A percentile compares a stretch with the other conserved stretches of the same genome.
These are phyloP conservation scores for Xylariaceae sp. DNA, from an alignment of 2,329 filamentous ascomycete species.

Conservation along the genomic window DNA sequence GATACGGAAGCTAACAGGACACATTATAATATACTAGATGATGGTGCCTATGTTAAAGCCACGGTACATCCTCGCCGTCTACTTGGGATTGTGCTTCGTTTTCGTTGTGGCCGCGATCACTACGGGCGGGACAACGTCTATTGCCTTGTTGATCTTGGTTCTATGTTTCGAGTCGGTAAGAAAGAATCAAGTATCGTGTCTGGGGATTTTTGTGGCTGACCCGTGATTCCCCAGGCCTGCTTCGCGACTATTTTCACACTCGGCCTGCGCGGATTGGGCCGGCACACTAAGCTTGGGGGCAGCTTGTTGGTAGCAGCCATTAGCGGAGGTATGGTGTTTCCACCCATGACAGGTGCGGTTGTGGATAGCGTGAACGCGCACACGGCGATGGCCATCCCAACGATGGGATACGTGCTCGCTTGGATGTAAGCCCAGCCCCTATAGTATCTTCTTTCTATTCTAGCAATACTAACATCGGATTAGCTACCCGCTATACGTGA, in stretches of 20 bases:
- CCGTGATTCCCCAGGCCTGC: constrained; percentile 41
- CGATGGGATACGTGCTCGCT: constrained; percentile 51
- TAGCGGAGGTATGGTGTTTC: constrained; percentile 58
- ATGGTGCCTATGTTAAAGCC: constrained; percentile 54
- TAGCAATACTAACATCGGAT: background rate
- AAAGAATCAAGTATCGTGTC: background rate
- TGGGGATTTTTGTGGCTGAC: background rate
- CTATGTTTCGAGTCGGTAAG: constrained; percentile 55
- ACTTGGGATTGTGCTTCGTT: constrained; percentile 55
- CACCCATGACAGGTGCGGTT: constrained; percentile 54
- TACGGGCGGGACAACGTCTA: constrained; percentile 52
- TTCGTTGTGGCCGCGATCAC: constrained; percentile 58
- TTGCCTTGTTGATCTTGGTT: constrained; percentile 58
- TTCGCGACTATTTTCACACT: constrained; percentile 64
- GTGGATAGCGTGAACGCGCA: constrained; percentile 46
- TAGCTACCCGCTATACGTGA: constrained; percentile 38
- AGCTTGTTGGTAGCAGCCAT: constrained; percentile 59
- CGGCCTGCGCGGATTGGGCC: constrained; percentile 58
- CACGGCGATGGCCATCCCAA: constrained; percentile 49
- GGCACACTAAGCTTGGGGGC: constrained; percentile 57
- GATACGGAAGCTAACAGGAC: too few species aligned
- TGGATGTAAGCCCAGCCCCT: constrained; percentile 8
- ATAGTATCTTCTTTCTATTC: background rate
- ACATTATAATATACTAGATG: too few species aligned
- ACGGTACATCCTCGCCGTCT: constrained; percentile 56